These are phyloP conservation scores for Globisporangium sylvaticum DNA, from an alignment of 352 stramenopile genomes.

Conservation along the genomic window DNA sequence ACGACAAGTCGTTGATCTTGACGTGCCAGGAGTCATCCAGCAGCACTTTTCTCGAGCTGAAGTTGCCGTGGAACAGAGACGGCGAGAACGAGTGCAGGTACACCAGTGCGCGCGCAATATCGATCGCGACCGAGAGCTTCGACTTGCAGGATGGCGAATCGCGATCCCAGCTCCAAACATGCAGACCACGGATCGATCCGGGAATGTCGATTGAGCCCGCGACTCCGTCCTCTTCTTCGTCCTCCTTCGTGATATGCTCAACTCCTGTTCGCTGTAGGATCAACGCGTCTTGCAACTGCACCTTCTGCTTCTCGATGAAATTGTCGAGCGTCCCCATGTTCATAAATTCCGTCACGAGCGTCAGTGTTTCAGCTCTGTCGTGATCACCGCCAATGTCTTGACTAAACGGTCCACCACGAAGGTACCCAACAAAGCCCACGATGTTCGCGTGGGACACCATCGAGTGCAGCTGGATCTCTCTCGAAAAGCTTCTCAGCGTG, in stretches of 20 bases:
- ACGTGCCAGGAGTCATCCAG: slow-evolving; percentile 32
- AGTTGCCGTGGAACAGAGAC: slow-evolving; percentile 36
- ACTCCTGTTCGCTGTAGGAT: slow-evolving; percentile 7
- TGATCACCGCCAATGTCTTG: neutral
- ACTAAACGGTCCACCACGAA: slow-evolving; percentile 8
- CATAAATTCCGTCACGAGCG: slow-evolving; percentile 41
- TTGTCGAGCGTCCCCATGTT: slow-evolving; percentile 30
- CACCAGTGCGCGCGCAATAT: slow-evolving; percentile 32
- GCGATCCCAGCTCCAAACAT: slow-evolving; percentile 25
- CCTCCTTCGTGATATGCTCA: neutral
- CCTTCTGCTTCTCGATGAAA: slow-evolving; percentile 32
- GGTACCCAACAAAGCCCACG: slow-evolving; percentile 52
- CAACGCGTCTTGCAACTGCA: slow-evolving; percentile 13
- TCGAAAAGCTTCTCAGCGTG: slow-evolving; percentile 1
- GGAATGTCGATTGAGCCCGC: neutral
- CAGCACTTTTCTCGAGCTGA: slow-evolving; percentile 44
- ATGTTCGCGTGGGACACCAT: slow-evolving; percentile 64
- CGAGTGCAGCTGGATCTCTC: slow-evolving; percentile 54
- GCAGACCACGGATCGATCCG: neutral
- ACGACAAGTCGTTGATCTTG: slow-evolving; percentile 43
- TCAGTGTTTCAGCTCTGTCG: slow-evolving; percentile 13
- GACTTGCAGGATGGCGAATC: slow-evolving; percentile 25
- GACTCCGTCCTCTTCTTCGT: neutral
- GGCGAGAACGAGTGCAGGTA: slow-evolving; percentile 46
- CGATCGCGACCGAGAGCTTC: slow-evolving; percentile 38